Evolutionary conservation across 805 yeast species (phyloP), one percentile per base, ranked within the genome.

Genomic region (Wickerhamiella sorbophila): DNA sequence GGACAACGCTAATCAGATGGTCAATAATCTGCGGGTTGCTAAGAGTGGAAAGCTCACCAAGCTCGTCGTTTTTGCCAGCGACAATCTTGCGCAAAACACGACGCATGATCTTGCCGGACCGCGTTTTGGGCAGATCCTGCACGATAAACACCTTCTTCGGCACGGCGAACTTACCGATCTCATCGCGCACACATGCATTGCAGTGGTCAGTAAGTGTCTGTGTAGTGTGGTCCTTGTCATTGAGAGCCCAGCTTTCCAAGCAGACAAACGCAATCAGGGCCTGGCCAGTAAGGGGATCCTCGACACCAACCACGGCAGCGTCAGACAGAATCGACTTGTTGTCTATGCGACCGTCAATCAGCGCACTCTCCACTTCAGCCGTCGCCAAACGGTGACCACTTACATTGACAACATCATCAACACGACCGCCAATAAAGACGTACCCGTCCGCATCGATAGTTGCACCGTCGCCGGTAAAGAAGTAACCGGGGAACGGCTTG

Each of bases 101-200:
- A 71, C 95, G 79, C 88, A 85, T 84, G 56, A 85, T 84, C 70
- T 85, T 85, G 53, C 95, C 95, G 5, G 94, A 82, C 68, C 95
- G 76, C 16, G 95, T 85, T 71, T 84, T 85, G 63, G 95, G 95
- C 61, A 85, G 72, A 58, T 85, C 95, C 45, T 73, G 76, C 43
- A 85, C 87, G 46, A 83, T 65, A 51, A 77, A 68, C 46, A 83
- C 74, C 43, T 76, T 66, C 63, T 85, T 86, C 57, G 95, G 95
- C 42, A 94, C 88, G 20, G 95, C 95, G 63, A 81, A 81, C 37
- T 69, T 69, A 40, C 91, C 91, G 60, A 82, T 82, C 53, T 76
- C 79, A 56, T 79, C 75, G 62, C 95, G 72, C 40, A 85, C 93
- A 47, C 80, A 79, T 60, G 83, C 66, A 43, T 83, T 72, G 50